Evolutionary conservation across 805 yeast genomes (phyloP).

Genomic region (Alloascoidea hylecoeti): DNA sequence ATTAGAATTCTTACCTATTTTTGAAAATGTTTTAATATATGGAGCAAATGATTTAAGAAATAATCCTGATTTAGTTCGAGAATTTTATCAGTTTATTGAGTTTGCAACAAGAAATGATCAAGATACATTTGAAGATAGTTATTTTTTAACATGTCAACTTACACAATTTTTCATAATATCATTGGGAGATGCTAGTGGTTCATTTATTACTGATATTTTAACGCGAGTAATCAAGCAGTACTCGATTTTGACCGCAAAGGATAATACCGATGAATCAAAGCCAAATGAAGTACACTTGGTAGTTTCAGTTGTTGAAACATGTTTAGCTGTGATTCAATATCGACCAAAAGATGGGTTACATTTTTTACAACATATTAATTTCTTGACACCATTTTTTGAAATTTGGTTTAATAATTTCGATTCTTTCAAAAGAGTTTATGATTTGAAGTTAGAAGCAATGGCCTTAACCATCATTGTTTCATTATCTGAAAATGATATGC

Average conservation of each 20-base stretch:
- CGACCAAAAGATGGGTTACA: slow-evolving; percentile 40
- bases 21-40: slow-evolving; percentile 60
- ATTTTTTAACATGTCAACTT: slow-evolving; percentile 43
- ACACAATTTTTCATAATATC: slow-evolving; percentile 51
- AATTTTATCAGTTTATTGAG: slow-evolving; percentile 34
- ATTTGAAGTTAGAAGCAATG: slow-evolving; percentile 59
- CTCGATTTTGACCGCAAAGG: too few relatives aligned
- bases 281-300: not conserved
- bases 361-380: slow-evolving; percentile 9
- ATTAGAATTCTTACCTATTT: slow-evolving; percentile 61
- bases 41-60: slow-evolving; percentile 35
- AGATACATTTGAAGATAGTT: slow-evolving; percentile 43
- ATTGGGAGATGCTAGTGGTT: slow-evolving; percentile 24
- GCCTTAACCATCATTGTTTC: slow-evolving; percentile 44
- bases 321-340: slow-evolving; percentile 50
- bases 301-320: slow-evolving; percentile 19
- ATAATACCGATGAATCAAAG: not conserved
- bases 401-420: slow-evolving; percentile 52
- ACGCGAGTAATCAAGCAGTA: not conserved
- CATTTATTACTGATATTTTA: not conserved
- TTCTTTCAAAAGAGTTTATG: slow-evolving; percentile 56
- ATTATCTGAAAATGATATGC: slow-evolving; percentile 17
- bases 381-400: slow-evolving; percentile 33
- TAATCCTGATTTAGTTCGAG: slow-evolving; percentile 31
- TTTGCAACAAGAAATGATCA: slow-evolving; percentile 16